Percentiles rank a stretch among this genome's conserved stretches.
These are phyloP conservation scores for Teunomyces cretensis DNA, from an alignment of 805 yeast species.

Conservation along the genomic window DNA sequence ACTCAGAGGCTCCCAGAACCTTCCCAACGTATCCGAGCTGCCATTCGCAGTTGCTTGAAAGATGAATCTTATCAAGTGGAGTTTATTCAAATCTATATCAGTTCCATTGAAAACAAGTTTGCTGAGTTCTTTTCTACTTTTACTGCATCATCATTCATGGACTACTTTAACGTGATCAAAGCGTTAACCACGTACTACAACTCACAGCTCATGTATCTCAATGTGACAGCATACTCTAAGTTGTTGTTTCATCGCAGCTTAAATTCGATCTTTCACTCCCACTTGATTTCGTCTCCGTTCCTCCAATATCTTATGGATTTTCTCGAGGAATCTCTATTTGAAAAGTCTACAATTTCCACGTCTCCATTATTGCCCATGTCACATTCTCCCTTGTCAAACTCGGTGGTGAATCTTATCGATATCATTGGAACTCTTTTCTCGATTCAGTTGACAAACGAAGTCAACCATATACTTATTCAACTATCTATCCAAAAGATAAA, in stretches of 20 bases:
- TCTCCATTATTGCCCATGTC: background rate
- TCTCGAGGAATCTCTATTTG: conserved; percentile 7
- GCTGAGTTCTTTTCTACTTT: conserved; percentile 9
- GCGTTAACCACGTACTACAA: conserved; percentile 22
- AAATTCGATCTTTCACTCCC: conserved; percentile 24
- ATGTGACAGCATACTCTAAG: conserved; percentile 18
- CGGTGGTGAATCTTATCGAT: conserved; percentile 11
- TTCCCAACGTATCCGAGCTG: conserved; percentile 34
- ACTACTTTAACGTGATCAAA: conserved; percentile 16
- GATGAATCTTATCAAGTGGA: conserved; percentile 31
- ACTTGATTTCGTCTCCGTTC: conserved; percentile 4
- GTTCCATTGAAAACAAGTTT: conserved; percentile 28
- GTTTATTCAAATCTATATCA: conserved; percentile 32
- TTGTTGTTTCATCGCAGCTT: conserved; percentile 28
- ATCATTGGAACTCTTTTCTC: conserved; percentile 16
- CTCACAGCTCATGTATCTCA: conserved; percentile 21
- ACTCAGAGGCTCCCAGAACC: conserved; percentile 19
- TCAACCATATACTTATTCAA: conserved; percentile 32
- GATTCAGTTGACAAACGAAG: conserved; percentile 20
- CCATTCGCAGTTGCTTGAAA: conserved; percentile 37
- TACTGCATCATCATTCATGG: conserved; percentile 8
- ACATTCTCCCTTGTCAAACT: background rate
- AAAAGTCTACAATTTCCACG: background rate
- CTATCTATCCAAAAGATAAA: conserved; percentile 39
- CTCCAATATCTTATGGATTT: conserved; percentile 6